Percentiles rank a stretch among this genome's conserved stretches.
Evolutionary conservation across 805 yeast species (phyloP).

Genomic region (Debaryomyces castellii): DNA sequence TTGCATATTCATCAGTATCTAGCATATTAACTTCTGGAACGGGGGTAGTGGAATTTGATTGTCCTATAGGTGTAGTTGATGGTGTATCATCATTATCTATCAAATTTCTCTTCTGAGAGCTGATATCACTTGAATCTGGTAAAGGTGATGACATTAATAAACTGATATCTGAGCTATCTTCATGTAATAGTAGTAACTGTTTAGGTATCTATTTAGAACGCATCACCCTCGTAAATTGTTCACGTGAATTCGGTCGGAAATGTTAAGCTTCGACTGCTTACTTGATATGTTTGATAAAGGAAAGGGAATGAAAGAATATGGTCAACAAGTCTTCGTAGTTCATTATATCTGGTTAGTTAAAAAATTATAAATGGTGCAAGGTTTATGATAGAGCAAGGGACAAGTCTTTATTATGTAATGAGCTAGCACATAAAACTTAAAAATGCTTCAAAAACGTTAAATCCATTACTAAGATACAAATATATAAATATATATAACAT

Average conservation of each 20-base stretch:
- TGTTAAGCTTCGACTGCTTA: too few species aligned
- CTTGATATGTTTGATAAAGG: too few species aligned
- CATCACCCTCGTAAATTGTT: slow-evolving; percentile 1
- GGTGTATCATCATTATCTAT: slow-evolving; percentile 15
- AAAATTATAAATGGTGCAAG: too few species aligned
- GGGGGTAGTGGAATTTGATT: slow-evolving; percentile 7
- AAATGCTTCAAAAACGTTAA: not conserved
- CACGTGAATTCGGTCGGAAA: not conserved
- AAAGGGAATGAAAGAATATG: too few species aligned
- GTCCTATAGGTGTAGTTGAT: slow-evolving; percentile 18
- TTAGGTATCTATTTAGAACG: not conserved
- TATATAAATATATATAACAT: not conserved
- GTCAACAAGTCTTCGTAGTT: too few species aligned
- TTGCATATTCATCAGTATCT: not conserved
- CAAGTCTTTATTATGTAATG: too few species aligned
- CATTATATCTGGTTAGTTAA: too few species aligned
- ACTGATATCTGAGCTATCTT: not conserved
- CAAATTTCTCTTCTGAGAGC: slow-evolving; percentile 8
- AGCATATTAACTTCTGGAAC: slow-evolving; percentile 8
- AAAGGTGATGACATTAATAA: slow-evolving; percentile 12
- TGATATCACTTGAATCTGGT: slow-evolving; percentile 2
- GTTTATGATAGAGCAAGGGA: too few species aligned
- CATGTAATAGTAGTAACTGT: not conserved
- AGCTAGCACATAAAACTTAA: too few species aligned
- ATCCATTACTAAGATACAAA: not conserved